Evolutionary conservation across 495 filamentous ascomycete genomes (phyloP).

Genomic region (Daldinia caldariorum): DNA sequence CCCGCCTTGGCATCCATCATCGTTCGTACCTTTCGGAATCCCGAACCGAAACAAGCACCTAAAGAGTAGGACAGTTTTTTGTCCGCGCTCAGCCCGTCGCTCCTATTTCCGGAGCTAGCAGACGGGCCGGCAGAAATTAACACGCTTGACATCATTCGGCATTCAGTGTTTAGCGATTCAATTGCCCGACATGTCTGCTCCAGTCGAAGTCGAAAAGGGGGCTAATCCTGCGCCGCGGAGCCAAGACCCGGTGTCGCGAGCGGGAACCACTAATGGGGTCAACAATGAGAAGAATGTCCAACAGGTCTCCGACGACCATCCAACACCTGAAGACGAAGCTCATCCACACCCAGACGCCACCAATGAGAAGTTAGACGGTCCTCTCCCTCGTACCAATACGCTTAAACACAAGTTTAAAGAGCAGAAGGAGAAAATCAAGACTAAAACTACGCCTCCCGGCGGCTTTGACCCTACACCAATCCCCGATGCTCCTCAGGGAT

Average conservation of each 20-base stretch:
- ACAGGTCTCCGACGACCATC: slow-evolving; percentile 28
- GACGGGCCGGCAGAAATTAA: slow-evolving; percentile 14
- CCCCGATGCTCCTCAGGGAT: slow-evolving; percentile 75
- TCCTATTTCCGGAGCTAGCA: slow-evolving; percentile 11
- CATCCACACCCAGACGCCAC: slow-evolving; percentile 16
- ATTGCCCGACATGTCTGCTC: slow-evolving; percentile 20
- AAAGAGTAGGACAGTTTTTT: slow-evolving; percentile 11
- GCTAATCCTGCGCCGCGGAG: slow-evolving; percentile 21
- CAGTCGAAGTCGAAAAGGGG: slow-evolving; percentile 14
- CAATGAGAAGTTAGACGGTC: slow-evolving; percentile 34
- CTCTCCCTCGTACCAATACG: slow-evolving; percentile 24
- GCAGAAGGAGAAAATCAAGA: slow-evolving; percentile 67
- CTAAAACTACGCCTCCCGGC: slow-evolving; percentile 72
- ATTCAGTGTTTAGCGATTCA: not conserved
- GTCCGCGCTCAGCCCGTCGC: slow-evolving; percentile 4
- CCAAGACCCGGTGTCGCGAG: slow-evolving; percentile 34
- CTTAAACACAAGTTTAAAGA: slow-evolving; percentile 61
- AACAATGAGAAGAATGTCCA: slow-evolving; percentile 34
- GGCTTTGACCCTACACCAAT: slow-evolving; percentile 83
- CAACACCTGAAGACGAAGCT: slow-evolving; percentile 16
- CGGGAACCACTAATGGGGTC: slow-evolving; percentile 18
- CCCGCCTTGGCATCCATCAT: slow-evolving; percentile 45
- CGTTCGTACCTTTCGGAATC: slow-evolving; percentile 21
- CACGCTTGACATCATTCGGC: slow-evolving; percentile 14
- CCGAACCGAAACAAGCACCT: slow-evolving; percentile 21